phyloP scores from a whole-genome alignment of 129 eudicot species.

The Arctium lappa region DNA sequence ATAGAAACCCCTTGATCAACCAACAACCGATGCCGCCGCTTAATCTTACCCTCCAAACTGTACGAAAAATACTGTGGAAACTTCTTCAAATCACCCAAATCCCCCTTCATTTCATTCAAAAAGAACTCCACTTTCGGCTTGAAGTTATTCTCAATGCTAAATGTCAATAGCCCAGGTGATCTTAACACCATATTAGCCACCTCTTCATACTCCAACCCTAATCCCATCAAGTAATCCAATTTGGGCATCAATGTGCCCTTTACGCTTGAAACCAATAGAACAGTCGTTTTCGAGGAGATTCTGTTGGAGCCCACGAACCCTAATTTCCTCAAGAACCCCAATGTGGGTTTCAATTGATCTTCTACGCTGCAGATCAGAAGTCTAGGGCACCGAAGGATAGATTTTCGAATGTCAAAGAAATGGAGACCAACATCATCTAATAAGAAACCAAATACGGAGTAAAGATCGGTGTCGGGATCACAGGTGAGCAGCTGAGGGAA shows the following conservation, averaged over 20 bases:
- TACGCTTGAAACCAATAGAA: slow-evolving; percentile 66
- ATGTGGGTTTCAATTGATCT: slow-evolving; percentile 61
- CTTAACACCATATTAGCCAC: slow-evolving; percentile 70
- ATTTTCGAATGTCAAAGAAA: slow-evolving; percentile 42
- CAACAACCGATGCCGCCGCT: slow-evolving; percentile 53
- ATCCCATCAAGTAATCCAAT: slow-evolving; percentile 59
- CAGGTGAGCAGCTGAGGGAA: slow-evolving; percentile 65
- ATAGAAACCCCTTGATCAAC: slow-evolving; percentile 48
- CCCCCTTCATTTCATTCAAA: slow-evolving; percentile 77
- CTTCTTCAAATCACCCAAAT: slow-evolving; percentile 60
- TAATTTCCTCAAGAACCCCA: slow-evolving; percentile 44
- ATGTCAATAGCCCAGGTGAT: slow-evolving; percentile 74
- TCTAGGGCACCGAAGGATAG: slow-evolving; percentile 69
- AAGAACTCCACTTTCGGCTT: slow-evolving; percentile 75
- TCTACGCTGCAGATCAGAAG: slow-evolving; percentile 59
- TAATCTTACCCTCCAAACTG: slow-evolving; percentile 87
- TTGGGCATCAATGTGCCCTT: slow-evolving; percentile 52
- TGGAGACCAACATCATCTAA: slow-evolving; percentile 54
- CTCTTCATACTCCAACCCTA: slow-evolving; percentile 58
- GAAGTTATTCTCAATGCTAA: slow-evolving; percentile 71
- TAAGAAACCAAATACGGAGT: slow-evolving; percentile 44
- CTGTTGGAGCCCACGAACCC: slow-evolving; percentile 58
- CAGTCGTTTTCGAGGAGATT: slow-evolving; percentile 53
- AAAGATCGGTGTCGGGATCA: slow-evolving; percentile 66
- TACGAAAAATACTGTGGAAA: slow-evolving; percentile 93